Base-by-base conservation (phyloP, 2,329 filamentous ascomycete genomes). In the Colletotrichum sp. region DNA sequence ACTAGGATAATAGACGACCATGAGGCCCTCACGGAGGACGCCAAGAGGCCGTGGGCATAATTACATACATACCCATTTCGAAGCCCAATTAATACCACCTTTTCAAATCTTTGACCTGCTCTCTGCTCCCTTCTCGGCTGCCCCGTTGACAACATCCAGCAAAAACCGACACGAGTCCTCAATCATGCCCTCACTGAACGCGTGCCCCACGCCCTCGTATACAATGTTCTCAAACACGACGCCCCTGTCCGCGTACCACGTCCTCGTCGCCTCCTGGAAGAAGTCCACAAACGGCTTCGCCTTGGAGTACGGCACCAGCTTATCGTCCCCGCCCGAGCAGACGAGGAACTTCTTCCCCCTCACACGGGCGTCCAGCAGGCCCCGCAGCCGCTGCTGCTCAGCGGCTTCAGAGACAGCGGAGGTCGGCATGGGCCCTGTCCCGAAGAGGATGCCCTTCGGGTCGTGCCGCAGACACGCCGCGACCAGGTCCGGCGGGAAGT, bases 401-500 rank as follows among this genome's bases (percentile, higher is more conserved):
- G 43, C 43, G 43, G 82, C 79, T 4, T 83, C 73, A 2, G 81
- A 77, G 2, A 81, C 69, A 2, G 83, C 75, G 8, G 21, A 6
- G 30, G 10, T 6, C 63, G 70, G 21, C n/a, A 90, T 81, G 6
- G 83, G 74, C 0, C 80, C 80, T 2, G 88, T 86, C 61, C 91
- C 90, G 7, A 98, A 92, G 12, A 98, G 84, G 8, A 97, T 86
- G 2, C 91, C 93, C 24, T 93, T 94, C 0, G 96, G 96, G 80
- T 99, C 97, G 75, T 89, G 91, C 70, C 89, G 90, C 26, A 89
- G 85, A 34, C 95, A 90, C 0, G 91, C 89, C 1, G 89, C 85
- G 2, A 96, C 85, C 8, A 98, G 89, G 0, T 92, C 89, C 0
- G 85, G 83, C 0, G 96, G 96, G 80, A 98, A 98, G 81, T 96